A percentile compares a stretch with the other conserved stretches of the same genome.
Conservation (phyloP, 805 yeast species). For the Candida nanaspora region DNA sequence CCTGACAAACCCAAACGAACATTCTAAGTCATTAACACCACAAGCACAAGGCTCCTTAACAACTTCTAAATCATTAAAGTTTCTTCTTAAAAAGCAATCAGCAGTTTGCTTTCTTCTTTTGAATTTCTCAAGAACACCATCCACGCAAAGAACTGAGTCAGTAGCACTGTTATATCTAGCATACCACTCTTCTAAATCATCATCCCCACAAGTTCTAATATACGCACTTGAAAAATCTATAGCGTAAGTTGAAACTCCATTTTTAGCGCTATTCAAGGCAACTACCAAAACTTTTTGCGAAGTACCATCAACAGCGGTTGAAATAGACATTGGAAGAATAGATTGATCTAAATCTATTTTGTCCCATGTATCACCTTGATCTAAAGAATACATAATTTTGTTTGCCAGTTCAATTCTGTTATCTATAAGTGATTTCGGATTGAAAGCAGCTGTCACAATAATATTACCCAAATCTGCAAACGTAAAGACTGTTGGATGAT, state of each 20-base stretch:
- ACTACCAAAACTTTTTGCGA: conserved; percentile 48
- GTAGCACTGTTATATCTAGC: conserved; percentile 36
- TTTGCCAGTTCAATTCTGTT: conserved; percentile 27
- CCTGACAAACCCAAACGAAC: conserved; percentile 43
- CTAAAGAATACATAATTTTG: conserved; percentile 44
- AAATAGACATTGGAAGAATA: conserved; percentile 17
- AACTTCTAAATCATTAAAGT: conserved; percentile 38
- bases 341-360: conserved; percentile 36
- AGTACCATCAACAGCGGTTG: conserved; percentile 62
- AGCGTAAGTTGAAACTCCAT: conserved; percentile 23
- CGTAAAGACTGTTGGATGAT: conserved; percentile 44
- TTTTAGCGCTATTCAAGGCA: conserved; percentile 31
- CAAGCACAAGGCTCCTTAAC: conserved; percentile 58
- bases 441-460: conserved; percentile 44
- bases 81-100: conserved; percentile 49
- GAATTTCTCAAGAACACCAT: conserved; percentile 62
- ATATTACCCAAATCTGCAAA: conserved; percentile 79
- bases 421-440: conserved; percentile 7
- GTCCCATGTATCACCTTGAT: conserved; percentile 68
- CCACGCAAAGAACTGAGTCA: conserved; percentile 42
- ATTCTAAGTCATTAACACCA: conserved; percentile 60
- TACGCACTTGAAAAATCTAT: conserved; percentile 56
- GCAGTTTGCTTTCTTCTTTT: conserved; percentile 58
- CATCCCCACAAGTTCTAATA: conserved; percentile 31
- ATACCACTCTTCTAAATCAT: conserved; percentile 61